phyloP scores from a whole-genome alignment of 2,329 filamentous ascomycete species.

The Exserohilum rostratum region DNA sequence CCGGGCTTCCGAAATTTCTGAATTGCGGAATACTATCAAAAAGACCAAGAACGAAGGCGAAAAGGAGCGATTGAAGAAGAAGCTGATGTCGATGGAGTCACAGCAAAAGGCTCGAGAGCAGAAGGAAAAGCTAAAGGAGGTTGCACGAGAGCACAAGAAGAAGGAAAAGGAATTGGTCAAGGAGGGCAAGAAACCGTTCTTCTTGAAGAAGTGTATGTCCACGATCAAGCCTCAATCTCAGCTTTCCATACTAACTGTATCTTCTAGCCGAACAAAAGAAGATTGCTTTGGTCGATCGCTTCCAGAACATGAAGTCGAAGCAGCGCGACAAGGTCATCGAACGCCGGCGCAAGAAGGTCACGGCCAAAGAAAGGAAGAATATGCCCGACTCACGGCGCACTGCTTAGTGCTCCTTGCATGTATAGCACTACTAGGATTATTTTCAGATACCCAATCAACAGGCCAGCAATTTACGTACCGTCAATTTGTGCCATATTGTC shows the following conservation, averaged over 20 bases:
- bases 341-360: conserved; percentile 86
- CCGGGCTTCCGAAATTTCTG: conserved; percentile 78
- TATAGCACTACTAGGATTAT: not conserved
- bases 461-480: not conserved
- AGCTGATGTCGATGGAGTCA: conserved; percentile 79
- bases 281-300: conserved; percentile 77
- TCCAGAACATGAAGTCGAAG: conserved; percentile 80
- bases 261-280: conserved; percentile 80
- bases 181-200: conserved; percentile 91
- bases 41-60: conserved; percentile 68
- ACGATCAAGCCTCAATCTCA: not conserved
- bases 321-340: conserved; percentile 86
- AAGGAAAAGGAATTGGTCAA: conserved; percentile 84
- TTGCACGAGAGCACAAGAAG: conserved; percentile 77
- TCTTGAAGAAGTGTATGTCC: conserved; percentile 74
- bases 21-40: conserved; percentile 72
- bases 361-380: conserved; percentile 77
- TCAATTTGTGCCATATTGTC: not conserved
- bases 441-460: conserved; percentile 12
- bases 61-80: conserved; percentile 73
- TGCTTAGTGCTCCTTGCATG: conserved; percentile 4
- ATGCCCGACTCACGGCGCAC: conserved; percentile 53
- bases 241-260: conserved; percentile 20
- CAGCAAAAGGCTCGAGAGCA: conserved; percentile 72
- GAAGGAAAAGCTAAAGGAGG: conserved; percentile 71